These are phyloP conservation scores for Claviceps humidiphila DNA, from an alignment of 2,329 filamentous ascomycete genomes.

Conservation along the genomic window DNA sequence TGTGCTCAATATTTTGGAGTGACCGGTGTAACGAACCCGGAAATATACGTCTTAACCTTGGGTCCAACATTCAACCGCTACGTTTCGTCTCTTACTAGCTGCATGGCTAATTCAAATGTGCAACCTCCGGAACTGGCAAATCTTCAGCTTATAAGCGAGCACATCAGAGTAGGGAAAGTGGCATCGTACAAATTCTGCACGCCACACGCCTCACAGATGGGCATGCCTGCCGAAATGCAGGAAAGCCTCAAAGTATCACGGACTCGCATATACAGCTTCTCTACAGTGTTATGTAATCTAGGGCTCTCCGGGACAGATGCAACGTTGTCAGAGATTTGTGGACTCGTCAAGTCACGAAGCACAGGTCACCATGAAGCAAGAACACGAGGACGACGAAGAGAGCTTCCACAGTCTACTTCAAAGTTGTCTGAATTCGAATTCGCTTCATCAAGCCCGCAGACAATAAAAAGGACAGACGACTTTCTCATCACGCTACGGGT, in stretches of 20 bases:
- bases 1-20: slow-evolving; percentile 16
- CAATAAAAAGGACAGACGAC: background rate
- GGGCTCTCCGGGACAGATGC: background rate
- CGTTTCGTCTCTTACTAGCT: slow-evolving; percentile 23
- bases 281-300: background rate
- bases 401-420: background rate
- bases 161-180: slow-evolving; percentile 22
- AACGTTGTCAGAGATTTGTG: slow-evolving; percentile 1
- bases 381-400: slow-evolving; percentile 1
- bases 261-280: slow-evolving; percentile 7
- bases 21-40: slow-evolving; percentile 22
- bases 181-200: slow-evolving; percentile 22
- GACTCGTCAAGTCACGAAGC: background rate
- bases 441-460: background rate
- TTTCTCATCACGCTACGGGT: slow-evolving; percentile 2
- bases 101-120: slow-evolving; percentile 17
- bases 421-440: background rate
- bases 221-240: background rate
- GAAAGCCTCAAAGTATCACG: slow-evolving; percentile 2
- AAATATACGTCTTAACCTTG: slow-evolving; percentile 23
- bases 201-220: background rate
- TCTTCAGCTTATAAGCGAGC: slow-evolving; percentile 23
- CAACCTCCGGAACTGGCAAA: slow-evolving; percentile 21
- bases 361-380: background rate
- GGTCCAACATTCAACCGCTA: slow-evolving; percentile 24